Conservation (phyloP, 495 filamentous ascomycete genomes). For the Tetracladium setigerum region DNA sequence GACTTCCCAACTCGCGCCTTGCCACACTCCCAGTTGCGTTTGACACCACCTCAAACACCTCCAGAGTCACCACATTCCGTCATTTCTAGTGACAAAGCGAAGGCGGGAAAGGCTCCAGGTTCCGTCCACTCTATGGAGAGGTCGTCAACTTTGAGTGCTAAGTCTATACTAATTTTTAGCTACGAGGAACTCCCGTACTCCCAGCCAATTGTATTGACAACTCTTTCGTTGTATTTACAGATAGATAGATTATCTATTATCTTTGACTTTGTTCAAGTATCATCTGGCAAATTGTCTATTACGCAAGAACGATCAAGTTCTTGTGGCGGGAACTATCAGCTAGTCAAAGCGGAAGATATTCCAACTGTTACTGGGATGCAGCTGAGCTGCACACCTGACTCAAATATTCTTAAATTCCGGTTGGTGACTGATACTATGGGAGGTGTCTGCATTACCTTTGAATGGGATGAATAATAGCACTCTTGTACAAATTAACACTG, state of each 20-base stretch:
- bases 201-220: constrained; percentile 5
- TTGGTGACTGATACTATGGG: constrained; percentile 6
- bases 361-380: constrained; percentile 11
- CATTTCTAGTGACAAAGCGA: not conserved
- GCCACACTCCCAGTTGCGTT: too few species aligned
- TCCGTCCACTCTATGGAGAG: not conserved
- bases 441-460: not conserved
- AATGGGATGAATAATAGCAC: too few species aligned
- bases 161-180: constrained; percentile 5
- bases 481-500: too few species aligned
- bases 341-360: constrained; percentile 12
- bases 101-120: not conserved
- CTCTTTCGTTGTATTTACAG: constrained; percentile 11
- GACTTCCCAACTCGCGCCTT: too few species aligned
- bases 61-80: not conserved
- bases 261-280: constrained; percentile 12
- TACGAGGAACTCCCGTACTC: constrained; percentile 10
- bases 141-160: not conserved
- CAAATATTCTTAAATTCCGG: constrained; percentile 13
- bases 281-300: constrained; percentile 12
- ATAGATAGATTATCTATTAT: constrained; percentile 11
- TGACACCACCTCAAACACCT: constrained; percentile 14
- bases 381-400: constrained; percentile 8
- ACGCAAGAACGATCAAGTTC: constrained; percentile 1
- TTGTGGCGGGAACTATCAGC: not conserved